Conservation (phyloP, 2,329 filamentous ascomycete genomes). For the Fonsecaea monophora region DNA sequence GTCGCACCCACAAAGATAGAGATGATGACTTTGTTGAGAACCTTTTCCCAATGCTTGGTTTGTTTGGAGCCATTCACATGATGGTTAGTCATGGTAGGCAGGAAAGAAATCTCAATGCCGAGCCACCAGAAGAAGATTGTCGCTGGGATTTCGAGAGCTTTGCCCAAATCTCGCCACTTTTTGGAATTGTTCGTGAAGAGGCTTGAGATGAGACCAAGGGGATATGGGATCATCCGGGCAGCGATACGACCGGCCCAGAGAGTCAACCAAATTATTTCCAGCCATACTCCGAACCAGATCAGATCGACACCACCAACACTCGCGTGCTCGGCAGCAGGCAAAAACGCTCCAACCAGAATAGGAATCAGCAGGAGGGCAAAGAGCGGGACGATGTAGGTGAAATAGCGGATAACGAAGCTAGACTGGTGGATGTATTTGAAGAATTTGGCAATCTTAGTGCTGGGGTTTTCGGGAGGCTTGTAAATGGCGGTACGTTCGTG, state of each 20-base stretch:
- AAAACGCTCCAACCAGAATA: conserved; percentile 67
- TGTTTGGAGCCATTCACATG: conserved; percentile 60
- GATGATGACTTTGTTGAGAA: conserved; percentile 85
- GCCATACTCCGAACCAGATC: conserved; percentile 93
- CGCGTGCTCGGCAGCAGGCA: conserved; percentile 60
- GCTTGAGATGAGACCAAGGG: conserved; percentile 69
- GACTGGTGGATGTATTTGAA: conserved; percentile 71
- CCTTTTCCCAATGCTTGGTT: conserved; percentile 72
- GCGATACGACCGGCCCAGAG: conserved; percentile 78
- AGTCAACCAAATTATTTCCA: conserved; percentile 90
- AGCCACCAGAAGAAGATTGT: conserved; percentile 93
- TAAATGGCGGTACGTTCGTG: conserved; percentile 71
- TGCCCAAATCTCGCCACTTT: conserved; percentile 91
- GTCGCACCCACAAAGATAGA: conserved; percentile 79
- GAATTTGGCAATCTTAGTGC: conserved; percentile 66
- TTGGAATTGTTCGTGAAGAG: conserved; percentile 85
- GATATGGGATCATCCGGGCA: conserved; percentile 68
- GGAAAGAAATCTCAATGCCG: conserved; percentile 82
- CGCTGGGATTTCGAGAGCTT: conserved; percentile 81
- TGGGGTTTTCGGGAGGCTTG: conserved; percentile 68
- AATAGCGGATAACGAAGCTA: conserved; percentile 71
- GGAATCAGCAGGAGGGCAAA: conserved; percentile 71
- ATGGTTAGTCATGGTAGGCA: conserved; percentile 77
- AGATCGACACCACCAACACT: conserved; percentile 77
- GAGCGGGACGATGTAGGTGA: conserved; percentile 73